Evolutionary conservation across 768 basidiomycete species (phyloP), one percentile per base, ranked within the genome.

Genomic region (Suillus subaureus): DNA sequence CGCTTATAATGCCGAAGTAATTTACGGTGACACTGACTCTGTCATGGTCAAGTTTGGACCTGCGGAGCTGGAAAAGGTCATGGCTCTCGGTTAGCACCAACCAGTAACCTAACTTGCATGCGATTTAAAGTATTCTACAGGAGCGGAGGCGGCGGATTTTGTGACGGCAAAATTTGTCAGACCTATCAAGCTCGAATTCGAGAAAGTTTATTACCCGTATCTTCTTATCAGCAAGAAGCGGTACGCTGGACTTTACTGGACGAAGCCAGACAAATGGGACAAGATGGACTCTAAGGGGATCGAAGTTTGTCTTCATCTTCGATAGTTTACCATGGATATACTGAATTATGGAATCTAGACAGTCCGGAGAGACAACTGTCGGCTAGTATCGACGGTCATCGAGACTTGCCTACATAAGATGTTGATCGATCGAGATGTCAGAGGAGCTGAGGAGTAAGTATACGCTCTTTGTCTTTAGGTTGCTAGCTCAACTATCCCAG

Each of bases 201-300:
- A 99, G 75, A 99, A 99, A 76, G 96, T 99, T 6, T 99, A 99
- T 79, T 99, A 92, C 76, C 39, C 97, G 6, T 99, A 99, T 77
- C 79, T 99, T 62, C 89, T 99, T 58, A 99, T 99, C 79, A 99
- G 83, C 84, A 99, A 99, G 80, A 99, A 99, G 79, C 89, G 97
- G 54, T 99, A 99, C 77, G 97, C 97, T 2, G 97, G 97, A 7
- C 79, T 99, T 64, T 99, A 99, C 75, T 99, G 97, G 97, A 99
- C 97, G 2, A 89, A 87, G 68, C 81, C 90, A 15, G 96, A 98
- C 49, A 97, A 95, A 74, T 97, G 93, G 70, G 97, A 99, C 78
- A 99, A 99, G 80, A 99, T 99, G 97, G 97, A 99, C 71, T 92
- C 97, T 2, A 99, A 99, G 80, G 97, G 97, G 73, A 99, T 99